These are phyloP conservation scores for Hortaea sp. DNA, from an alignment of 2,329 filamentous ascomycete species.

Conservation along the genomic window DNA sequence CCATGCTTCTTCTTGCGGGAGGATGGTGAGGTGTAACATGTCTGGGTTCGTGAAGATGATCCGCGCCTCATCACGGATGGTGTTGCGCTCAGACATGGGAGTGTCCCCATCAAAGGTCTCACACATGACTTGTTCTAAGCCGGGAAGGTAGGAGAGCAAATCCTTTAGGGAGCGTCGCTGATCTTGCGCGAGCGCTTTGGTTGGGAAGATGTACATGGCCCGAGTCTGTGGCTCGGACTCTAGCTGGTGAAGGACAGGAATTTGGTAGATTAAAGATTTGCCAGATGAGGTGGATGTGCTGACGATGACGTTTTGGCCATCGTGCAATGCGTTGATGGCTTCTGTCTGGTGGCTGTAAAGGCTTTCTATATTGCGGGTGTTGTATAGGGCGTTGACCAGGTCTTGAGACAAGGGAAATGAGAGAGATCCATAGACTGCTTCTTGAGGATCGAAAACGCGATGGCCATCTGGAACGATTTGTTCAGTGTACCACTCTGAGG, in stretches of 20 bases:
- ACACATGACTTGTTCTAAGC: slow-evolving; percentile 63
- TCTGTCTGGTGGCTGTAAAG: slow-evolving; percentile 89
- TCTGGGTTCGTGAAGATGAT: slow-evolving; percentile 98
- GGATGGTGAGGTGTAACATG: slow-evolving; percentile 89
- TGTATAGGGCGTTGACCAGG: slow-evolving; percentile 92
- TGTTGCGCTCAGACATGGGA: slow-evolving; percentile 64
- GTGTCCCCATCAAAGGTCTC: slow-evolving; percentile 97
- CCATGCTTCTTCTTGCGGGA: slow-evolving; percentile 88
- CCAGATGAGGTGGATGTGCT: slow-evolving; percentile 93
- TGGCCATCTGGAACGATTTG: slow-evolving; percentile 93
- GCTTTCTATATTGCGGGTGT: slow-evolving; percentile 73
- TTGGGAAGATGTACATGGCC: slow-evolving; percentile 97
- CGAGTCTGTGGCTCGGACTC: slow-evolving; percentile 67
- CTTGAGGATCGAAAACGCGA: slow-evolving; percentile 78
- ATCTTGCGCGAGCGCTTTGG: slow-evolving; percentile 91
- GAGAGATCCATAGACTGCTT: slow-evolving; percentile 70
- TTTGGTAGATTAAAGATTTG: slow-evolving; percentile 95
- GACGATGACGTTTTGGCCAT: slow-evolving; percentile 79
- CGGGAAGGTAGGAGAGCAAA: slow-evolving; percentile 69
- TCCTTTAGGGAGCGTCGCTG: slow-evolving; percentile 82
- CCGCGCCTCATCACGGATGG: slow-evolving; percentile 75
- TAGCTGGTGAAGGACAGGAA: slow-evolving; percentile 79
- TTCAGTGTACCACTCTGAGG: slow-evolving; percentile 75
- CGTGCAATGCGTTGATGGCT: slow-evolving; percentile 78
- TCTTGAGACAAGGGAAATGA: slow-evolving; percentile 80